Evolutionary conservation across 2,329 filamentous ascomycete species (phyloP).

Genomic region (Albifimbria verrucaria): DNA sequence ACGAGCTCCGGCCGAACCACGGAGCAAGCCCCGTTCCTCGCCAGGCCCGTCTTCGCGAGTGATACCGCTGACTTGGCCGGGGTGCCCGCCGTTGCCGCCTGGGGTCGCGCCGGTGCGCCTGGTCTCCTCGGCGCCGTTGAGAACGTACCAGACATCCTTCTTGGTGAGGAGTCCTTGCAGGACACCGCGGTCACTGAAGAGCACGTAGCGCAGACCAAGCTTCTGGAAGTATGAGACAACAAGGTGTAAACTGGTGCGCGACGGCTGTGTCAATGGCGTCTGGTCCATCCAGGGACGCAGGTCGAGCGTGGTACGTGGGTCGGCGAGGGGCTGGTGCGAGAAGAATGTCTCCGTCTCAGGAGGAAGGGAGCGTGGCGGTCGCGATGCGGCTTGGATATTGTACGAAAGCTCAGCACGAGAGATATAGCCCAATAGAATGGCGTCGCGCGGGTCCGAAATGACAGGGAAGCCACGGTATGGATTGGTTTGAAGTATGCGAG

Average conservation of each 20-base stretch:
- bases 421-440: constrained; percentile 87
- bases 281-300: constrained; percentile 98
- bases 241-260: constrained; percentile 73
- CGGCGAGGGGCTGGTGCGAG: constrained; percentile 75
- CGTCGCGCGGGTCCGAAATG: constrained; percentile 72
- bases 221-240: constrained; percentile 93
- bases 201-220: constrained; percentile 82
- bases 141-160: constrained; percentile 93
- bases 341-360: constrained; percentile 80
- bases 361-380: constrained; percentile 58
- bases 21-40: constrained; percentile 41
- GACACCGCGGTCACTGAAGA: constrained; percentile 79
- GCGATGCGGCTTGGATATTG: constrained; percentile 58
- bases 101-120: constrained; percentile 35
- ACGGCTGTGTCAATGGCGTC: constrained; percentile 87
- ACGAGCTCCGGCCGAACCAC: constrained; percentile 26
- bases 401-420: constrained; percentile 85
- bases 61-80: constrained; percentile 24
- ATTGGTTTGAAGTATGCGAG: constrained; percentile 67
- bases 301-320: constrained; percentile 76
- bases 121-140: constrained; percentile 72
- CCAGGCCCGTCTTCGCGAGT: constrained; percentile 34
- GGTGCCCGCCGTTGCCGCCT: constrained; percentile 12
- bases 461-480: constrained; percentile 90
- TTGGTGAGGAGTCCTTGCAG: constrained; percentile 88